Conservation (phyloP, 371 early-diverging fungal species). For the Globomyces sp. region DNA sequence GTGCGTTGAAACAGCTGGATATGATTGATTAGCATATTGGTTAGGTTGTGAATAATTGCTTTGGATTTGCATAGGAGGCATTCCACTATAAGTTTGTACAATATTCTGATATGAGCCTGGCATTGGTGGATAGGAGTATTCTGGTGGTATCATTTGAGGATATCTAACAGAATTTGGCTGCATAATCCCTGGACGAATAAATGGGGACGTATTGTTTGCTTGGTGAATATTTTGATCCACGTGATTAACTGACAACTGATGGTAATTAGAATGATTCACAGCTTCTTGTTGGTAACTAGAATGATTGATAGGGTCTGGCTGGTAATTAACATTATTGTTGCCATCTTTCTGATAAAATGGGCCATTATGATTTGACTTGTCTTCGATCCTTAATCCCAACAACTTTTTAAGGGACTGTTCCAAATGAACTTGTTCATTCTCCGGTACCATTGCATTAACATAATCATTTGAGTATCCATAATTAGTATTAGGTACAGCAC, state of each 20-base stretch:
- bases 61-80: slow-evolving; percentile 8
- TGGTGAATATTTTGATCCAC: too few species aligned
- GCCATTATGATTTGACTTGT: neutral
- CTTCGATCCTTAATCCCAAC: slow-evolving; percentile 7
- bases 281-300: neutral
- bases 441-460: neutral
- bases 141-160: too few species aligned
- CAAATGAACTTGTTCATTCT: slow-evolving; percentile 14
- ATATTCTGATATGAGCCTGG: neutral
- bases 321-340: too few species aligned
- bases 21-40: neutral
- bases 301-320: too few species aligned
- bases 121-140: neutral
- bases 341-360: too few species aligned
- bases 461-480: slow-evolving; percentile 10
- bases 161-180: too few species aligned
- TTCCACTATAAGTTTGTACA: neutral
- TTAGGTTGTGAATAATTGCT: neutral
- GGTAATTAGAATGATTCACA: neutral
- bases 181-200: too few species aligned
- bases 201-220: too few species aligned
- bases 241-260: neutral
- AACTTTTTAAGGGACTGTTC: slow-evolving; percentile 9
- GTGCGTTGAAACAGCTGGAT: neutral
- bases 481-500: neutral